Percentiles rank a stretch among this genome's conserved stretches.
Evolutionary conservation across 495 filamentous ascomycete species (phyloP).

Genomic region (Letharia lupina): DNA sequence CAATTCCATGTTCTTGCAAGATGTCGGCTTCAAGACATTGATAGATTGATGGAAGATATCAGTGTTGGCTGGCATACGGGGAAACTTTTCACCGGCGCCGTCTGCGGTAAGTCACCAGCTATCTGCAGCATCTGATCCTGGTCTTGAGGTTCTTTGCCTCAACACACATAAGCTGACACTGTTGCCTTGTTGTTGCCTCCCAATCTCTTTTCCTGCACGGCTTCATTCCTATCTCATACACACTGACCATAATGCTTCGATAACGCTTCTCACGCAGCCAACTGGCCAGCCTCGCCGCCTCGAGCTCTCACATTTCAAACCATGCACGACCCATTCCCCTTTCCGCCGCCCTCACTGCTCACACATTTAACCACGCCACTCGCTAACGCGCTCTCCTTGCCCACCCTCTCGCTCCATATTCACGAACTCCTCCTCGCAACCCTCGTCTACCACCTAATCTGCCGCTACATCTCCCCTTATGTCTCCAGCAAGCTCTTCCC

Average conservation of each 20-base stretch:
- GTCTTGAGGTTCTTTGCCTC: neutral
- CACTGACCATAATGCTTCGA: neutral
- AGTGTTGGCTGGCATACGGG: too few relatives aligned
- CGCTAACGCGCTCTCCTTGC: conserved; percentile 46
- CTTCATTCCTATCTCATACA: neutral
- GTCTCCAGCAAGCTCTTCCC: conserved; percentile 65
- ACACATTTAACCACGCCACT: conserved; percentile 36
- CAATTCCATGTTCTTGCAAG: too few relatives aligned
- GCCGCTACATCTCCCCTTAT: conserved; percentile 62
- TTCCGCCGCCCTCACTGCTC: conserved; percentile 37
- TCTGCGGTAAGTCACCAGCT: neutral
- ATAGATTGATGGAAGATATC: too few relatives aligned
- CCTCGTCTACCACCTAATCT: conserved; percentile 66
- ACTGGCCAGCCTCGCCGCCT: neutral
- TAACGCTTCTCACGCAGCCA: neutral
- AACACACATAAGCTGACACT: neutral
- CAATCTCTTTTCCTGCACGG: neutral
- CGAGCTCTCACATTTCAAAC: conserved; percentile 10
- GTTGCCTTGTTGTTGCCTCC: neutral
- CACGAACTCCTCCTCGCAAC: conserved; percentile 79
- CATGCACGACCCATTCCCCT: conserved; percentile 45
- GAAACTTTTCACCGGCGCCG: neutral
- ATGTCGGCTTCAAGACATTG: too few relatives aligned
- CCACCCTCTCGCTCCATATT: conserved; percentile 71
- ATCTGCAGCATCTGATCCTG: neutral